Percentiles rank a stretch among this genome's conserved stretches.
Evolutionary conservation across 192 early-diverging fungal genomes (phyloP).

Genomic region (Spinellus fusiger): DNA sequence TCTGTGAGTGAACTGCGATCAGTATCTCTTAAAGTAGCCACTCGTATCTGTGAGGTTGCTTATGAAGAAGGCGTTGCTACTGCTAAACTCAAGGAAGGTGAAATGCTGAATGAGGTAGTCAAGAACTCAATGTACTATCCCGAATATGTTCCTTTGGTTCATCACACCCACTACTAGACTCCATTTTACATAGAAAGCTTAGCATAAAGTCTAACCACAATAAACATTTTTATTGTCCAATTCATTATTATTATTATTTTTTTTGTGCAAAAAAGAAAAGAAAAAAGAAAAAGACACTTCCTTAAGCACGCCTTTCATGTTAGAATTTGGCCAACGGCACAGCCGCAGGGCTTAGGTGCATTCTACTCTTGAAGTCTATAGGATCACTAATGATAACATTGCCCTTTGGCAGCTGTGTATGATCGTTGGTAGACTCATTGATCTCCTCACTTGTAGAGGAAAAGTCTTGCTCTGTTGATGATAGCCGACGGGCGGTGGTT

Average conservation of each 20-base stretch:
- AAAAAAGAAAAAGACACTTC: too few relatives aligned
- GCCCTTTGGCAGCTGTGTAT: slow-evolving; percentile 32
- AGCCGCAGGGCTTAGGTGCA: slow-evolving; percentile 41
- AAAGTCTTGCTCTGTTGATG: background rate
- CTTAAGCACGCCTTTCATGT: too few relatives aligned
- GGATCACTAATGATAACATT: slow-evolving; percentile 42
- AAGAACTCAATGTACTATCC: slow-evolving; percentile 40
- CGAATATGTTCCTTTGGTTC: slow-evolving; percentile 32
- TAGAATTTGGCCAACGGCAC: slow-evolving; percentile 29
- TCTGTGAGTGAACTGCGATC: slow-evolving; percentile 80
- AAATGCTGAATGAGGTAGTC: slow-evolving; percentile 30
- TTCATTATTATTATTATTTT: too few relatives aligned
- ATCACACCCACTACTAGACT: slow-evolving; percentile 1
- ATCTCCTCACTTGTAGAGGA: background rate
- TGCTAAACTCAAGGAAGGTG: slow-evolving; percentile 25
- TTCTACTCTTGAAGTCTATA: slow-evolving; percentile 42
- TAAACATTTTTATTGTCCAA: too few relatives aligned
- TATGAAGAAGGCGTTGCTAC: slow-evolving; percentile 37
- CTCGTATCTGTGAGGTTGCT: slow-evolving; percentile 61
- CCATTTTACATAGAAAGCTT: background rate
- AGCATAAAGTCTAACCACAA: too few relatives aligned
- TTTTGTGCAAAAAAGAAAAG: too few relatives aligned
- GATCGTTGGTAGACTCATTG: slow-evolving; percentile 1
- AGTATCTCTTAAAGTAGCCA: slow-evolving; percentile 73
- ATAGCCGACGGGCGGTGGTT: slow-evolving; percentile 15